Percentiles rank a stretch among this genome's conserved stretches.
phyloP scores from a whole-genome alignment of 768 basidiomycete genomes.

The Pluteus cervinus region DNA sequence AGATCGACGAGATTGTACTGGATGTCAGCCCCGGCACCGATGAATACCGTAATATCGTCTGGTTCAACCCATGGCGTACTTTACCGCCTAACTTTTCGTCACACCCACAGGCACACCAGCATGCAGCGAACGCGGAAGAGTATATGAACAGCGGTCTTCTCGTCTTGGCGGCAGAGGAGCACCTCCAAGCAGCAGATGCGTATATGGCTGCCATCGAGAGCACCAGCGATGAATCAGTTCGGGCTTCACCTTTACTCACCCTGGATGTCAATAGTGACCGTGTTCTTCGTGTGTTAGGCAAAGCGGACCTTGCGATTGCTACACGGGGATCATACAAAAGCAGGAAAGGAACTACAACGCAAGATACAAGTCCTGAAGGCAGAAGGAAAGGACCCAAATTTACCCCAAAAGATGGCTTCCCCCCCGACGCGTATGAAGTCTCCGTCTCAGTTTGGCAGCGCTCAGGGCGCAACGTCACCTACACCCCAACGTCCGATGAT shows the following conservation, averaged over 20 bases:
- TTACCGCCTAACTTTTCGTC: constrained; percentile 8
- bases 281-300: constrained; percentile 38
- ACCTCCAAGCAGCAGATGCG: constrained; percentile 69
- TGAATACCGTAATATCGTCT: too few species aligned
- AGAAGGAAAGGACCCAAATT: constrained; percentile 71
- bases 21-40: too few species aligned
- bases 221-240: constrained; percentile 67
- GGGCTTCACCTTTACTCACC: constrained; percentile 14
- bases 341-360: constrained; percentile 64
- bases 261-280: constrained; percentile 2
- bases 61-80: too few species aligned
- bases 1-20: too few species aligned
- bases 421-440: constrained; percentile 12
- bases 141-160: constrained; percentile 59
- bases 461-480: constrained; percentile 33
- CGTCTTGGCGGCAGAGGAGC: constrained; percentile 68
- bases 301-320: constrained; percentile 74
- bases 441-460: too few species aligned
- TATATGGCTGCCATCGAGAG: constrained; percentile 70
- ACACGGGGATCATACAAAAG: constrained; percentile 67
- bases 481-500: constrained; percentile 40
- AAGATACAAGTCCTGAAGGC: constrained; percentile 65
- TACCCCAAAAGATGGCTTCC: constrained; percentile 55
- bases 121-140: constrained; percentile 78
- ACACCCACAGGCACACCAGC: constrained; percentile 63